Evolutionary conservation across 148 eudicot genomes (phyloP), one percentile per base, ranked within the genome.

Genomic region (Selenicereus undatus): DNA sequence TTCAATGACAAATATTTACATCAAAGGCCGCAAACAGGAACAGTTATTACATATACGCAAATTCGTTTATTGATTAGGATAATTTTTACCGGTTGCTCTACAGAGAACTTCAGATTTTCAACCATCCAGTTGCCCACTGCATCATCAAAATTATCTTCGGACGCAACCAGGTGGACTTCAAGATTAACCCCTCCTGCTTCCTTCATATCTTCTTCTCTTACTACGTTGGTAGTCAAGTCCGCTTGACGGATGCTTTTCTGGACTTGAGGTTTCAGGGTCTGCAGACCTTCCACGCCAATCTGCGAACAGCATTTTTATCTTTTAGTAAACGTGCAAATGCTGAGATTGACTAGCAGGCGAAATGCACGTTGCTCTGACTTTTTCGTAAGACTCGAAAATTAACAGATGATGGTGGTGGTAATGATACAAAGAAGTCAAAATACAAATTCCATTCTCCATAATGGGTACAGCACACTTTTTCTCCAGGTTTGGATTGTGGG

Each of bases 231-330:
- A 69, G 84, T 84, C 56, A 56, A 82, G 58, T 89, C 89, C 79
- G 83, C 78, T 73, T 81, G 80, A 74, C 71, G 54, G 85, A 76
- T 83, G 73, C 30, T 71, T 70, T 86, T 86, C 50, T 76, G 89
- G n/a, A 85, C 80, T 75, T 80, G 91, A 74, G 99, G 99, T 84
- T 96, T 96, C 81, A 92, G 84, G 43, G 87, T 90, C 88, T 92
- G 88, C 88, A 96, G 79, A 76, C 98, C 98, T 87, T 88, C 94
- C 76, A 93, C 88, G 74, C 95, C 90, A 78, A 96, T 88, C 98
- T 96, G 92, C 84, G 85, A 75, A 56, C 24, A 42, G 58, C 26
- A 2, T 73, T 39, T n/a, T 39, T 0, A 4, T 56, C 62, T 56
- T 62, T 50, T 8, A 78, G 70, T 76, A 18, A 82, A 2, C 22